These are phyloP conservation scores for Ustilago tritici DNA, from an alignment of 1,284 basidiomycete species.

Conservation along the genomic window DNA sequence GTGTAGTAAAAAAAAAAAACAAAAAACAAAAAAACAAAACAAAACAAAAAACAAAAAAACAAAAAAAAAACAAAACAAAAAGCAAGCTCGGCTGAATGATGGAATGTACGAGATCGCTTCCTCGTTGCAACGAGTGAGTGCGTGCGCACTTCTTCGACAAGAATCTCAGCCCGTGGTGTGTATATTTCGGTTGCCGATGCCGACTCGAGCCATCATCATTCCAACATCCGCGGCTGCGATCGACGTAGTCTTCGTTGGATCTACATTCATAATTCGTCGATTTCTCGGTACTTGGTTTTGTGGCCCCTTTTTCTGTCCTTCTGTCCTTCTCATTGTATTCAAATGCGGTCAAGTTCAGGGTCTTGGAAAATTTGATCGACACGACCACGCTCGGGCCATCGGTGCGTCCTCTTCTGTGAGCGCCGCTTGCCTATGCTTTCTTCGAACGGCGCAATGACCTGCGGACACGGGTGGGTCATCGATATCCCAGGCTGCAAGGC, in stretches of 20 bases:
- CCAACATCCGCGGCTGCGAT: slow-evolving; percentile 10
- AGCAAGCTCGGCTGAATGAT: not conserved
- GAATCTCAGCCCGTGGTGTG: not conserved
- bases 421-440: not conserved
- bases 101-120: not conserved
- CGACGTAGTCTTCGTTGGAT: not conserved
- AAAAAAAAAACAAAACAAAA: too few relatives aligned
- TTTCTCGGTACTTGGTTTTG: not conserved
- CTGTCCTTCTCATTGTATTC: not conserved
- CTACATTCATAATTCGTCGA: not conserved
- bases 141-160: not conserved
- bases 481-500: too few relatives aligned
- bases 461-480: too few relatives aligned
- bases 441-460: not conserved
- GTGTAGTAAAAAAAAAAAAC: too few relatives aligned
- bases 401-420: not conserved
- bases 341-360: slow-evolving; percentile 1
- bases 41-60: too few relatives aligned
- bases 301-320: slow-evolving; percentile 4
- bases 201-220: slow-evolving; percentile 3
- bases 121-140: not conserved
- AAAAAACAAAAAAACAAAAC: too few relatives aligned
- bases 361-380: not conserved
- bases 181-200: not conserved
- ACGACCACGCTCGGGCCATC: slow-evolving; percentile 21